Conservation (phyloP, 2,329 filamentous ascomycete species). For the Aaosphaeria arxii region DNA sequence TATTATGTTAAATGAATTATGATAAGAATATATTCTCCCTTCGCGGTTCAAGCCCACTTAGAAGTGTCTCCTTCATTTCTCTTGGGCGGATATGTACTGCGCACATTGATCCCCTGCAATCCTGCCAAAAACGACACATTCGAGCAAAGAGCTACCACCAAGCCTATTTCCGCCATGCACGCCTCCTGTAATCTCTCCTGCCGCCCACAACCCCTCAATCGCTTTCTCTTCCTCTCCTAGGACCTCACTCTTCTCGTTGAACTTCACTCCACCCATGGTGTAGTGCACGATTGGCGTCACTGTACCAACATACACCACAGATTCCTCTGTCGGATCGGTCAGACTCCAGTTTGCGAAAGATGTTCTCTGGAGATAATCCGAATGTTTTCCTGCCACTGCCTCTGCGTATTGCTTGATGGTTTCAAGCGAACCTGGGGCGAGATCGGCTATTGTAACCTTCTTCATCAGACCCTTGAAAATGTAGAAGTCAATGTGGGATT, state of each 20-base stretch:
- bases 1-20: too few relatives aligned
- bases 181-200: slow-evolving; percentile 64
- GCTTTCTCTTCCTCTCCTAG: slow-evolving; percentile 42
- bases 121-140: slow-evolving; percentile 63
- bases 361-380: slow-evolving; percentile 49
- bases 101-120: slow-evolving; percentile 47
- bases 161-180: slow-evolving; percentile 63
- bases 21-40: too few relatives aligned
- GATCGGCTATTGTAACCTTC: slow-evolving; percentile 54
- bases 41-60: too few relatives aligned
- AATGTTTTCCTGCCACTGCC: slow-evolving; percentile 38
- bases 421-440: slow-evolving; percentile 36
- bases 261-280: slow-evolving; percentile 63
- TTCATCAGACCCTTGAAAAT: slow-evolving; percentile 59
- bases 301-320: slow-evolving; percentile 56
- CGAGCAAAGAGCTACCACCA: slow-evolving; percentile 60
- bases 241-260: slow-evolving; percentile 54
- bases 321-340: slow-evolving; percentile 46
- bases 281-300: slow-evolving; percentile 66
- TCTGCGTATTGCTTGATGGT: slow-evolving; percentile 51
- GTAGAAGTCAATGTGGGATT: slow-evolving; percentile 61
- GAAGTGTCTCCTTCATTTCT: too few relatives aligned
- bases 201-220: slow-evolving; percentile 59
- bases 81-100: slow-evolving; percentile 3
- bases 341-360: slow-evolving; percentile 58